Base-by-base conservation (phyloP, 192 early-diverging fungal genomes). In the Coemansia javaensis region DNA sequence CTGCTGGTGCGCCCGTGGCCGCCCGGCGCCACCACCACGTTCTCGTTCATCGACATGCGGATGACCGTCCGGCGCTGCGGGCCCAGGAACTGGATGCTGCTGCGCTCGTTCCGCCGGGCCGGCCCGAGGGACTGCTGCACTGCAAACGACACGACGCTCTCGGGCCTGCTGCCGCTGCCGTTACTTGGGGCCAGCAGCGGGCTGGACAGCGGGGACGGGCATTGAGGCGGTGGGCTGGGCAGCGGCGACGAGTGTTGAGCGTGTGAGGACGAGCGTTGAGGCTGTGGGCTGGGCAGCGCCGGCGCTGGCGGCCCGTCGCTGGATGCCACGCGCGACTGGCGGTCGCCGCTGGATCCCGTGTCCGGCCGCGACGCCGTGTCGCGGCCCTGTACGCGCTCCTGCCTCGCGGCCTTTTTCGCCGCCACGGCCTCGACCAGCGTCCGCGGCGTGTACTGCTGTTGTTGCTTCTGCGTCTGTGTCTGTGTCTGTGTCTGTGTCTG, bases 41-140 rank as follows among this genome's bases (percentile, higher is more conserved):
- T 34, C 24, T 56, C 61, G 35, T 72, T 59, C 56, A 64, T 53
- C 10, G 68, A 59, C 68, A 72, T 72, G 40, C 68, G 68, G 43
- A 72, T 21, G 5, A 72, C 28, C 0, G 55, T 44, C n/a, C 55
- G 46, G 16, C 68, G 54, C 32, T 52, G 47, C 24, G 68, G 68
- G n/a, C 68, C 68, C 25, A 72, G 51, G 25, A 72, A 64, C 52
- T 64, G 68, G 10, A 72, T 72, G 43, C 66, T 70, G 42, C 43
- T 62, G 44, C 38, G 42, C 34, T 13, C 38, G 5, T 39, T 28
- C 4, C 34, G 16, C 37, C 33, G 8, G 13, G 21, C 2, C 14
- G 20, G 39, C 12, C 9, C 7, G n/a, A 11, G 11, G 11, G 39
- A 1, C 7, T 1, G 28, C 28, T 3, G 28, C 28, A 9, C 5